These are phyloP conservation scores for Dendrobium chrysotoxum DNA, from an alignment of 106 monocot species.

Conservation along the genomic window DNA sequence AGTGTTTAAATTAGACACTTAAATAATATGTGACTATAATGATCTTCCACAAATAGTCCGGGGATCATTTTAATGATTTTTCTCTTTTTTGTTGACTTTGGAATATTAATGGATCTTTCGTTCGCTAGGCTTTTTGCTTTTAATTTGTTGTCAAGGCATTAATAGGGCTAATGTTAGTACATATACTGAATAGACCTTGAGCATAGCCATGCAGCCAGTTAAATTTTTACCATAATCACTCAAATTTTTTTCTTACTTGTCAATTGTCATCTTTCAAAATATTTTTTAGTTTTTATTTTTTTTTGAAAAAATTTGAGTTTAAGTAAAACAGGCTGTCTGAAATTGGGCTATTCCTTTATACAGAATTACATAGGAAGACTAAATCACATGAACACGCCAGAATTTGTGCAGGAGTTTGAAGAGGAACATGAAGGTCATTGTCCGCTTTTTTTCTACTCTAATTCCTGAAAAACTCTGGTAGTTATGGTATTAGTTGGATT, in stretches of 20 bases:
- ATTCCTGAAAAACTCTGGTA: not conserved
- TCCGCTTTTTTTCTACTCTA: not conserved
- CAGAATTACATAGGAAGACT: constrained; percentile 90
- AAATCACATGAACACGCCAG: constrained; percentile 80
- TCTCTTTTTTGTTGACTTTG: not conserved
- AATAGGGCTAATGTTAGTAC: not conserved
- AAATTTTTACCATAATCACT: not conserved
- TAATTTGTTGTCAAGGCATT: not conserved
- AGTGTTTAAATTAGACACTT: too few relatives aligned
- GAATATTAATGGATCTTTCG: not conserved
- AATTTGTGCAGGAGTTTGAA: constrained; percentile 86
- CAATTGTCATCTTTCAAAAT: not conserved
- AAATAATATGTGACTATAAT: too few relatives aligned
- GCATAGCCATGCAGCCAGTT: not conserved
- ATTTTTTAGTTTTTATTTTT: not conserved
- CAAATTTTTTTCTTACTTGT: too few relatives aligned
- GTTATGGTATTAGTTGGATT: not conserved
- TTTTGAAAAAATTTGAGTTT: not conserved
- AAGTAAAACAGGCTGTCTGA: not conserved
- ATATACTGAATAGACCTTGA: not conserved
- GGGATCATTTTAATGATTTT: too few relatives aligned
- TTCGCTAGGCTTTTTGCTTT: not conserved
- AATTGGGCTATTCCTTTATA: not conserved
- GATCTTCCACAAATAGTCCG: too few relatives aligned
- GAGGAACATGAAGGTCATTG: constrained; percentile 83